Base-by-base conservation (phyloP, 2,329 filamentous ascomycete species). In the Dothistroma septosporum region DNA sequence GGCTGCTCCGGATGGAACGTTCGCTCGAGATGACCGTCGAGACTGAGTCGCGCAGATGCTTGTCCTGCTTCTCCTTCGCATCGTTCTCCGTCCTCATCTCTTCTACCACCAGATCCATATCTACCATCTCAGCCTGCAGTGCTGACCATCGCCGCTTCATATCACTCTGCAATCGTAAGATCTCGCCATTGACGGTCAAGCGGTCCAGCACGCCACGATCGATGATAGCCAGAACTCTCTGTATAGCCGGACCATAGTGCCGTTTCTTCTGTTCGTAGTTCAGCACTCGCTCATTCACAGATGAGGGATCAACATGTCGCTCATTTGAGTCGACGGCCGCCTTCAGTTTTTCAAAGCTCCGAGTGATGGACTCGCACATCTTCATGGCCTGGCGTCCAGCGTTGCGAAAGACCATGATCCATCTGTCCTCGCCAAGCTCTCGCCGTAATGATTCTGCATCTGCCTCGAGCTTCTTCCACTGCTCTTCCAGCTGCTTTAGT, bases 141-240 rank as follows among this genome's bases (percentile, higher is more conserved):
- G 85, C 83, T 65, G 88, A 84, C 85, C 92, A 95, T 69, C 88
- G 87, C n/a, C 85, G 82, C 70, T 91, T 87, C 79, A 97, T 89
- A 69, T 97, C 92, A 7, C 86, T 85, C 70, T 96, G 88, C 33
- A 97, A 80, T 49, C 92, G 86, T 31, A 97, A 76, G 64, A 97
- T 94, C 76, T 97, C 94, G 49, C 94, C 94, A 72, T 99, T 97
- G 58, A 97, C 91, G 0, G 94, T 97, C 54, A 97, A 80, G n/a
- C 94, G 86, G 71, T 97, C 92, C 72, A 90, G 90, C 70, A 97
- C 89, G n/a, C 94, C 94, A 72, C 91, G 93, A 68, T 97, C 91
- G 55, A 97, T 97, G 72, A 97, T 95, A 44, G 88, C 87, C 19
- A 97, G 78, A 8, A 99, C 91, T 47, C 92, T 85, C 73, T 94